Evolutionary conservation across 2,329 filamentous ascomycete species (phyloP), one percentile per base, ranked within the genome.

Genomic region (Macrophomina phaseolina): DNA sequence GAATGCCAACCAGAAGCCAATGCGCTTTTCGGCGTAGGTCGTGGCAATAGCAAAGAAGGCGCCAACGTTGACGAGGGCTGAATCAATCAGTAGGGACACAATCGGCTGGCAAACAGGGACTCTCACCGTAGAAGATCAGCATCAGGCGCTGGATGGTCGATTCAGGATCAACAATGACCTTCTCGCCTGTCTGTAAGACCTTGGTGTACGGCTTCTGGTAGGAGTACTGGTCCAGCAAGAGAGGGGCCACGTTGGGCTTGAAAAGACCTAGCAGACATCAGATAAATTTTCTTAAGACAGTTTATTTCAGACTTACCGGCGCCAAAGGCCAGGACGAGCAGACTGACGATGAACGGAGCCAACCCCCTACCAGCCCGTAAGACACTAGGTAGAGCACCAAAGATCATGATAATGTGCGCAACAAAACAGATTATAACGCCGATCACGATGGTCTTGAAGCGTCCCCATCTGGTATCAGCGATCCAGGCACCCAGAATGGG

Each of bases 401-500:
- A 69, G 18, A 75, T 69, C 71, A 77, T 73, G 49, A 78, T 71
- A 14, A 76, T 60, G 64, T 78, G 76, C 8, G 77, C 76, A 32
- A 81, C 46, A 65, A 78, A 79, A 56, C 77, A 79, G 36, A 82
- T 75, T 1, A 76, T 28, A 0, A 82, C 78, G 62, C 79, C 79
- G 12, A 73, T 72, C 61, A 73, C 72, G 48, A 81, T 81, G 23
- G 79, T 75, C 67, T 74, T 73, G 73, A 77, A 74, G 23, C 81
- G 79, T 12, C 81, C 81, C 52, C 77, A 76, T 69, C 78, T 78
- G 38, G 79, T 77, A 69, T 83, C 81, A 18, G 80, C 81, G 9
- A 81, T 71, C 75, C 82, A 87, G 9, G 68, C 72, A 14, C 71
- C 70, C 11, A 76, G 69, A 18, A 89, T 81, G 0, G 87, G 87